Percentiles rank a stretch among this genome's conserved stretches.
These are phyloP conservation scores for Thraustotheca clavata DNA, from an alignment of 352 stramenopile genomes.

Conservation along the genomic window DNA sequence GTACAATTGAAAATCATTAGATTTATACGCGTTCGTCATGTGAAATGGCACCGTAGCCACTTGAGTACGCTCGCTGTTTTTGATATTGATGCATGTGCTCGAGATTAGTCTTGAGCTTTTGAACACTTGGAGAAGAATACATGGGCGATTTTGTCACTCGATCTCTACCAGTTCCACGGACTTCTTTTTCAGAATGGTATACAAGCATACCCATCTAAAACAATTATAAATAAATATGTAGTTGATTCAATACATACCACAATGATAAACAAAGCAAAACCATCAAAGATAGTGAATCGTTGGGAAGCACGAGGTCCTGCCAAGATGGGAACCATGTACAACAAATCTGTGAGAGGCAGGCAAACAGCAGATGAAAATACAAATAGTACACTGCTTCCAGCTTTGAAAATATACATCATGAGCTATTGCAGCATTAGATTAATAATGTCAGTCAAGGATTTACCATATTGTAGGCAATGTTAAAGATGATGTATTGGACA, in stretches of 20 bases:
- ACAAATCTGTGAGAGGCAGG: slow-evolving; percentile 13
- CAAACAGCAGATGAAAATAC: slow-evolving; percentile 25
- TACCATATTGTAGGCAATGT: slow-evolving; percentile 26
- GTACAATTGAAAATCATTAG: too few species aligned
- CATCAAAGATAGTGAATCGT: slow-evolving; percentile 21
- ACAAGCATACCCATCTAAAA: slow-evolving; percentile 31
- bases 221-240: not conserved
- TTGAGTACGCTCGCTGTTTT: not conserved
- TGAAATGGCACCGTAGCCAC: slow-evolving; percentile 11
- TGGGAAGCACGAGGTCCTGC: slow-evolving; percentile 13
- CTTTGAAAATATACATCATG: slow-evolving; percentile 25
- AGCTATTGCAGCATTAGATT: slow-evolving; percentile 8
- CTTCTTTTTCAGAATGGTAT: slow-evolving; percentile 21
- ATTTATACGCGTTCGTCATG: slow-evolving; percentile 3
- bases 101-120: slow-evolving; percentile 35
- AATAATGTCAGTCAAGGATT: not conserved
- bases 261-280: slow-evolving; percentile 20
- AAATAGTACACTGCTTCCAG: slow-evolving; percentile 23
- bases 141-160: slow-evolving; percentile 13
- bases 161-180: not conserved
- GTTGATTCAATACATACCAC: not conserved
- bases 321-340: slow-evolving; percentile 19
- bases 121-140: slow-evolving; percentile 29
- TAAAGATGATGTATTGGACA: slow-evolving; percentile 23
- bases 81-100: not conserved